Evolutionary conservation across 306 rosid species (phyloP).

Genomic region (Acacia melanoxylon): DNA sequence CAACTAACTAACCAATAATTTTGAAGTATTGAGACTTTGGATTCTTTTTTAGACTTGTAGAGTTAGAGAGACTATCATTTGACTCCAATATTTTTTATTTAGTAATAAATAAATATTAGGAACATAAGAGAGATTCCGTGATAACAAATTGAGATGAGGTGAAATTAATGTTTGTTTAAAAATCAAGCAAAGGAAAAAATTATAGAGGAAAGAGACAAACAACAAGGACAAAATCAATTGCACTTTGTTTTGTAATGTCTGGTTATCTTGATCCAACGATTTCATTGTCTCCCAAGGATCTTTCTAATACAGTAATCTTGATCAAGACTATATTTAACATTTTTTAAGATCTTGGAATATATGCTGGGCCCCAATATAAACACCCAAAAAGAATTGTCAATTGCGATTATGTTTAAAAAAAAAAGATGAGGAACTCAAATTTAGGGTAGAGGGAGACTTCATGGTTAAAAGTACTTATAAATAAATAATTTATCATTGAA

Average conservation of each 20-base stretch:
- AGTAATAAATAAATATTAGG: not conserved
- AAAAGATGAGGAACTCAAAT: too few species aligned
- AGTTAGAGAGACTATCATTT: not conserved
- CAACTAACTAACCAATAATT: slow-evolving; percentile 22
- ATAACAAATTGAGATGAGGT: not conserved
- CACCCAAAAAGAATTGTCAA: not conserved
- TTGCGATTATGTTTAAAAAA: not conserved
- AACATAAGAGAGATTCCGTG: slow-evolving; percentile 11
- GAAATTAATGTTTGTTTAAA: slow-evolving; percentile 23
- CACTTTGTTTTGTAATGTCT: slow-evolving; percentile 34
- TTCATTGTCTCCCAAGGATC: slow-evolving; percentile 41
- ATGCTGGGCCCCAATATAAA: slow-evolving; percentile 35
- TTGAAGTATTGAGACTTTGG: not conserved
- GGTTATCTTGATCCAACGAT: slow-evolving; percentile 45
- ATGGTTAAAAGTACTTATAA: too few species aligned
- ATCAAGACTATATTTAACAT: slow-evolving; percentile 20
- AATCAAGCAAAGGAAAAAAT: slow-evolving; percentile 11
- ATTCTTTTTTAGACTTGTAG: not conserved
- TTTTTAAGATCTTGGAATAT: slow-evolving; percentile 34
- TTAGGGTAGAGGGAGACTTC: too few species aligned
- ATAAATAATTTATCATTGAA: too few species aligned
- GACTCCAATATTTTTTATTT: not conserved
- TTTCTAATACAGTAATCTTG: slow-evolving; percentile 34
- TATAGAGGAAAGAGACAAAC: slow-evolving; percentile 34
- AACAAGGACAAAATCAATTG: slow-evolving; percentile 36